Evolutionary conservation across 2,329 filamentous ascomycete genomes (phyloP).

Genomic region (Sarocladium strictum): DNA sequence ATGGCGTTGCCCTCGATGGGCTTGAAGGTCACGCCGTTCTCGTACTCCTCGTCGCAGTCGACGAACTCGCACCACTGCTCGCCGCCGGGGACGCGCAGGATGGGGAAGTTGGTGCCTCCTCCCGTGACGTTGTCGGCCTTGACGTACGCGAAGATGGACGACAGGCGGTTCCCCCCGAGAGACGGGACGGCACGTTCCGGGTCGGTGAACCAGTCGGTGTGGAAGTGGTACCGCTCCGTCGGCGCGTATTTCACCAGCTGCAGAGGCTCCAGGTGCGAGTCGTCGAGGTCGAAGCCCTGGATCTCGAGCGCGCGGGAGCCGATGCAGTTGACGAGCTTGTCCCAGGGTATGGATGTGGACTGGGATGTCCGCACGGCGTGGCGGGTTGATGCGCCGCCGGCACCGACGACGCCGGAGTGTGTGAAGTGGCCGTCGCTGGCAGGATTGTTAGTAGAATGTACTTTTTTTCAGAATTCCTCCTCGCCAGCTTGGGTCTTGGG

Average conservation of each 20-base stretch:
- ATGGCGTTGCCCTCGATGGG: slow-evolving; percentile 41
- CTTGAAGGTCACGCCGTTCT: slow-evolving; percentile 40
- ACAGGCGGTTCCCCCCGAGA: slow-evolving; percentile 37
- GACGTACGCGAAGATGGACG: slow-evolving; percentile 44
- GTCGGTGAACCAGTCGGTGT: slow-evolving; percentile 46
- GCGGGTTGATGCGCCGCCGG: slow-evolving; percentile 25
- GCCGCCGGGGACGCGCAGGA: slow-evolving; percentile 30
- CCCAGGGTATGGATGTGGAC: slow-evolving; percentile 34
- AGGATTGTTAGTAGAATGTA: too few relatives aligned
- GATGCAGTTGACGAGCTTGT: slow-evolving; percentile 38
- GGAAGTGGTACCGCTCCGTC: slow-evolving; percentile 41
- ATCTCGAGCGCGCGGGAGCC: slow-evolving; percentile 40
- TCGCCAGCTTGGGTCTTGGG: too few relatives aligned
- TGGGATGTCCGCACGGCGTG: slow-evolving; percentile 37
- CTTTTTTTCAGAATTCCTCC: too few relatives aligned
- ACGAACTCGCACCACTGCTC: slow-evolving; percentile 37
- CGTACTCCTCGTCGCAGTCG: slow-evolving; percentile 42
- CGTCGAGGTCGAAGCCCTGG: slow-evolving; percentile 34
- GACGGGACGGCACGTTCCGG: slow-evolving; percentile 28
- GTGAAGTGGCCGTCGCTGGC: slow-evolving; percentile 37
- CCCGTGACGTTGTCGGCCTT: slow-evolving; percentile 34
- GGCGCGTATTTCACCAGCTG: slow-evolving; percentile 41
- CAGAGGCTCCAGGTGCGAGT: slow-evolving; percentile 36
- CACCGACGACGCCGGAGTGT: slow-evolving; percentile 35
- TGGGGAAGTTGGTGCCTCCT: slow-evolving; percentile 44